Evolutionary conservation across 2,329 filamentous ascomycete species (phyloP), one percentile per base, ranked within the genome.

Genomic region (Alternaria ethzedia): DNA sequence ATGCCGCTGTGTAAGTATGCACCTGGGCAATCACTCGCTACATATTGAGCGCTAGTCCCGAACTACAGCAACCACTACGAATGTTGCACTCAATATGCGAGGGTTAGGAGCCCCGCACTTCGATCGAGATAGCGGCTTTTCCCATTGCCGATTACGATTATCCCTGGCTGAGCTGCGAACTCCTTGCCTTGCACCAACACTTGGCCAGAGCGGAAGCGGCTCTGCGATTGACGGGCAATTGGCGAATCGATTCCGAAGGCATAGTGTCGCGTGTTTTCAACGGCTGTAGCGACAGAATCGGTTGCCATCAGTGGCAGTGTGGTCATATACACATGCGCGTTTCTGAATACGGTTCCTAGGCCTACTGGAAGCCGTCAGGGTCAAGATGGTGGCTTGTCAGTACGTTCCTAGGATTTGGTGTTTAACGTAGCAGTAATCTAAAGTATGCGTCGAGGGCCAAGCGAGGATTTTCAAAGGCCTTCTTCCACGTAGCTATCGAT

Each of bases 391-490:
- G 20, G 10, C 5, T 23, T 36, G 20, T 8, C 21, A 3, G 6
- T 23, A 7, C 32, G 6, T 32, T 1, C 17, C 10, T 3, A 17
- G 5, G 12, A 1, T 32, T 32, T 15, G 15, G 3, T 10, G 2
- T 13, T 30, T 10, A 1, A 2, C 8, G 13, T 0, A 2, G 12
- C n/a, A 12, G 26, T 3, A 26, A 28, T 21, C 20, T 3, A 20
- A 13, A 21, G 11, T 9, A 11, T 23, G 49, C 28, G 6, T 32
- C 2, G 8, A 51, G 4, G 2, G 28, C 2, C 3, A 4, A 7
- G 7, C 8, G 7, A 23, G 32, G 2, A n/a, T 20, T 11, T 3
- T 2, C 3, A 0, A 9, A 2, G 30, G 7, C 1, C n/a, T 9
- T 6, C 3, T 15, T 4, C 32, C 32, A 36, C 0, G 32, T 36